Conservation (phyloP, 202 grass and related monocot genomes). For the Panicum virgatum region DNA sequence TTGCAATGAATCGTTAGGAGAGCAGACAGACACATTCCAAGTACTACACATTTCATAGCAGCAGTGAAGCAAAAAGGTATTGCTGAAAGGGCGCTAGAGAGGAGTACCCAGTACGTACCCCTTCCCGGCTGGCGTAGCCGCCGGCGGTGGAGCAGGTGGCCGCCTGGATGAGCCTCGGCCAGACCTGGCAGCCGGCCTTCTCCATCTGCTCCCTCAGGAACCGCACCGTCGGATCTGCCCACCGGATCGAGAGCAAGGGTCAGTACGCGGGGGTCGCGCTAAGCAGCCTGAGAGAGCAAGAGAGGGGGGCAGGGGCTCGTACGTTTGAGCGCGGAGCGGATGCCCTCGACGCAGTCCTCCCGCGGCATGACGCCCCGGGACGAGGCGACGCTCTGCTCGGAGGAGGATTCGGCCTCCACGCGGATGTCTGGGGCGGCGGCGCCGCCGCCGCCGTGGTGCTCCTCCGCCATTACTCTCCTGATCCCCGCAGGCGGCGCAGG, state of each 20-base stretch:
- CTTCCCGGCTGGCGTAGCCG: constrained; percentile 37
- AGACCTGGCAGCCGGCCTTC: constrained; percentile 63
- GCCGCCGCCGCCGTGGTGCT: too few relatives aligned
- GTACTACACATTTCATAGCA: neutral
- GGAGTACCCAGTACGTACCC: constrained; percentile 51
- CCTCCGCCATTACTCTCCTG: constrained; percentile 5
- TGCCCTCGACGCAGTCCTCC: constrained; percentile 59
- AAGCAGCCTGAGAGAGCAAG: neutral
- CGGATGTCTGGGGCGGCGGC: constrained; percentile 1
- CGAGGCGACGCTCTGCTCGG: neutral
- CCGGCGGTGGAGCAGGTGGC: constrained; percentile 49
- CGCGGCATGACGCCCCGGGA: constrained; percentile 30
- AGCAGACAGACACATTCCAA: neutral
- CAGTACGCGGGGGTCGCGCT: constrained; percentile 1
- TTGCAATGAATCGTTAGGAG: neutral
- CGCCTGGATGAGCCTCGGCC: constrained; percentile 53
- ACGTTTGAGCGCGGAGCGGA: constrained; percentile 58
- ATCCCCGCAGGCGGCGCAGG: neutral
- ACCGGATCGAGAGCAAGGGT: neutral
- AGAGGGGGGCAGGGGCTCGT: neutral
- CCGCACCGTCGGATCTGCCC: constrained; percentile 80
- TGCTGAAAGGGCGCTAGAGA: neutral
- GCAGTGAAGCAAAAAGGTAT: neutral
- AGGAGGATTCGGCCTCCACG: constrained; percentile 4
- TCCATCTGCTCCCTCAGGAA: constrained; percentile 78